Evolutionary conservation across 2,329 filamentous ascomycete genomes (phyloP).

Genomic region (Ophiostoma sp.): DNA sequence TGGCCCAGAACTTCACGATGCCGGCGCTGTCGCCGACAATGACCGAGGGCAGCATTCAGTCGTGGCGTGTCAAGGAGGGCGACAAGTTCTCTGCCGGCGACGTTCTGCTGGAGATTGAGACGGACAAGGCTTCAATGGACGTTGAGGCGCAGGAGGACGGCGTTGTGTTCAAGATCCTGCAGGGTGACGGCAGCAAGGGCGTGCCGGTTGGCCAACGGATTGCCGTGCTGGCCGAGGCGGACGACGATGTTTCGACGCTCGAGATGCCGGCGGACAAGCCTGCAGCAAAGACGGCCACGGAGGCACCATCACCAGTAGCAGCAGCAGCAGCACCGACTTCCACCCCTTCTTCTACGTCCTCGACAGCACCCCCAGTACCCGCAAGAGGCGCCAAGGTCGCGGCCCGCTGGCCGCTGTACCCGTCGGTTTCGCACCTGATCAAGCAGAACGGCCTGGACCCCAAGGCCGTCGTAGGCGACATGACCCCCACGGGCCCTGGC

Average conservation of each 20-base stretch:
- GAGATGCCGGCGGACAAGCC: slow-evolving; percentile 67
- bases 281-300: slow-evolving; percentile 27
- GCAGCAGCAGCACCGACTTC: slow-evolving; percentile 17
- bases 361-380: slow-evolving; percentile 26
- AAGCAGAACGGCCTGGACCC: slow-evolving; percentile 67
- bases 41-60: slow-evolving; percentile 85
- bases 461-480: slow-evolving; percentile 69
- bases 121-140: slow-evolving; percentile 91
- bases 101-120: slow-evolving; percentile 86
- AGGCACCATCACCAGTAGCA: neutral
- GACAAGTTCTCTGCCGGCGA: slow-evolving; percentile 77
- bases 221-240: slow-evolving; percentile 74
- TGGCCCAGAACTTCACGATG: slow-evolving; percentile 85
- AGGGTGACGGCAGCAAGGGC: slow-evolving; percentile 66
- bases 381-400: slow-evolving; percentile 41
- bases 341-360: neutral
- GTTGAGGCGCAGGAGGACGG: slow-evolving; percentile 90
- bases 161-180: slow-evolving; percentile 75
- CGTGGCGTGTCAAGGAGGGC: slow-evolving; percentile 83
- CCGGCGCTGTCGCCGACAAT: slow-evolving; percentile 86
- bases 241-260: slow-evolving; percentile 69
- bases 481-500: slow-evolving; percentile 79
- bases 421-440: slow-evolving; percentile 78
- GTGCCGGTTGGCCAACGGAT: slow-evolving; percentile 76
- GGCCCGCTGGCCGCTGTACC: slow-evolving; percentile 68